phyloP scores from a whole-genome alignment of 1,284 basidiomycete species.

The Apiotrichum domesticum region DNA sequence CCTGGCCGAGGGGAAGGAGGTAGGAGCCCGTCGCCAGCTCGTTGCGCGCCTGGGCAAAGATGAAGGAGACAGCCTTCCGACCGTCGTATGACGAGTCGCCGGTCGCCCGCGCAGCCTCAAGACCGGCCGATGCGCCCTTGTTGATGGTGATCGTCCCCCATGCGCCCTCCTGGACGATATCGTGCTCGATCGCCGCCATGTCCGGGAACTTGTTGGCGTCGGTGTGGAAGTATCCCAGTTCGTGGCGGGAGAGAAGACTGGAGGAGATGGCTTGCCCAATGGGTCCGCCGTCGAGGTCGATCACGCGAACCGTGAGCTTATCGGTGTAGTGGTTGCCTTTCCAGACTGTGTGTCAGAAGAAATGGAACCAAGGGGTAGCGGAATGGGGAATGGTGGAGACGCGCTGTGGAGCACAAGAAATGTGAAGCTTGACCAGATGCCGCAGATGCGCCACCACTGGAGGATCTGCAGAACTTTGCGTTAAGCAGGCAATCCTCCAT shows the following conservation, averaged over 20 bases:
- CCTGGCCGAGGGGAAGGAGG: slow-evolving; percentile 35
- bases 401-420: neutral
- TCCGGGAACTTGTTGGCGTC: slow-evolving; percentile 30
- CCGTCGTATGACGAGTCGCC: slow-evolving; percentile 36
- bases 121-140: slow-evolving; percentile 24
- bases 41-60: slow-evolving; percentile 45
- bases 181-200: slow-evolving; percentile 21
- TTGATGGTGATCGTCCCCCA: slow-evolving; percentile 44
- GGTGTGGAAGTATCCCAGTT: slow-evolving; percentile 35
- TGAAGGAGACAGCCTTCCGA: slow-evolving; percentile 28
- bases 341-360: slow-evolving; percentile 26
- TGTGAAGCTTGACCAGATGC: neutral
- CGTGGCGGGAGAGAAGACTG: slow-evolving; percentile 12
- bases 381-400: neutral
- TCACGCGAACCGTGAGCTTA: slow-evolving; percentile 49
- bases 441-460: neutral
- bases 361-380: neutral
- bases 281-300: slow-evolving; percentile 50
- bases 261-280: slow-evolving; percentile 44
- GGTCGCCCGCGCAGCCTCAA: slow-evolving; percentile 28
- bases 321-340: slow-evolving; percentile 41
- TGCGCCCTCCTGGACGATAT: slow-evolving; percentile 39
- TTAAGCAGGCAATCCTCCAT: too few species aligned
- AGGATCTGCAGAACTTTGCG: too few species aligned
- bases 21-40: slow-evolving; percentile 44